Evolutionary conservation across 2,329 filamentous ascomycete genomes (phyloP).

Genomic region (Lasiodiplodia citricola): DNA sequence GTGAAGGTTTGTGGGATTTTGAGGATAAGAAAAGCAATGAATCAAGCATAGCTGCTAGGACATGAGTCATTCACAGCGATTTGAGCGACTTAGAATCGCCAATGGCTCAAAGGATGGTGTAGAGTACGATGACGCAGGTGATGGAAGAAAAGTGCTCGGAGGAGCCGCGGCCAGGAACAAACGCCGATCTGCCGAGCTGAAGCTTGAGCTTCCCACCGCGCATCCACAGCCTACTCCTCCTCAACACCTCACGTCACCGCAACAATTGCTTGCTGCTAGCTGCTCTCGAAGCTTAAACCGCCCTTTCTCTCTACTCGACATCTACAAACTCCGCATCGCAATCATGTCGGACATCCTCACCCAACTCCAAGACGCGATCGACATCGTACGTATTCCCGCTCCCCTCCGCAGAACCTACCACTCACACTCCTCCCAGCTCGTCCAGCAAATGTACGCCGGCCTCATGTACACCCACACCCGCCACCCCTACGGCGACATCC

Average conservation of each 20-base stretch:
- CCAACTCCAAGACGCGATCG: conserved; percentile 83
- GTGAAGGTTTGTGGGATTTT: background rate
- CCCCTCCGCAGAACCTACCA: background rate
- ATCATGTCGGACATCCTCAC: conserved; percentile 77
- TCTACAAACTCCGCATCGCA: background rate
- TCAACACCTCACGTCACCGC: background rate
- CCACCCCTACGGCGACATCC: conserved; percentile 49
- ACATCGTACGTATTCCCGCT: conserved; percentile 65
- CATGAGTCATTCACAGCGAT: background rate
- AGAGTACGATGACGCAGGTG: background rate
- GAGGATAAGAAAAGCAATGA: background rate
- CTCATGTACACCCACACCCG: conserved; percentile 51
- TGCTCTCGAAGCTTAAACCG: background rate
- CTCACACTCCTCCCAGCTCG: conserved; percentile 14
- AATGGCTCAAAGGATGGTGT: background rate
- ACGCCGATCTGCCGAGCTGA: conserved; percentile 15
- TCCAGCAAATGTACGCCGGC: conserved; percentile 52
- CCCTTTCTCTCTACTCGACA: background rate
- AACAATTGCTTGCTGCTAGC: background rate
- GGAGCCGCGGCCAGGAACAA: background rate
- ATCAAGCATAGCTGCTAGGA: background rate
- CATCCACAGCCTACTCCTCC: background rate
- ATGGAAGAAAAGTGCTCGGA: background rate
- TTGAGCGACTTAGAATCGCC: background rate
- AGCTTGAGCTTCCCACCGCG: conserved; percentile 8